phyloP scores from a whole-genome alignment of 2,329 filamentous ascomycete genomes.

The Sclerotinia nivalis region DNA sequence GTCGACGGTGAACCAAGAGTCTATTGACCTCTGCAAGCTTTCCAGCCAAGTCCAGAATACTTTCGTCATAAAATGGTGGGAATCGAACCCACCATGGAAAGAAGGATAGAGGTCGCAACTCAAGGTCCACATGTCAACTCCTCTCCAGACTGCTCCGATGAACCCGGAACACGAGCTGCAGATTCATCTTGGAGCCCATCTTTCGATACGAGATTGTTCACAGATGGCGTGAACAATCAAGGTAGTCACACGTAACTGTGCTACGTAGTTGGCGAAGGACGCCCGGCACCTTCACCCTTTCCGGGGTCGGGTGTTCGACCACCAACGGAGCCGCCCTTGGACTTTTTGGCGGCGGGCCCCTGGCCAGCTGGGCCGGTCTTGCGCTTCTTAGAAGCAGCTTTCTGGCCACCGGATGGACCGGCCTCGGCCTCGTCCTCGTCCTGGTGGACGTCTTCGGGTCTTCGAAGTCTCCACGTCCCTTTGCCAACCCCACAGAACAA shows the following conservation, averaged over 20 bases:
- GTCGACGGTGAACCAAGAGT: background rate
- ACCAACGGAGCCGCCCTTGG: background rate
- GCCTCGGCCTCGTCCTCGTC: background rate
- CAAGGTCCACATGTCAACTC: background rate
- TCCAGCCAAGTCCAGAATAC: background rate
- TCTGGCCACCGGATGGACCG: background rate
- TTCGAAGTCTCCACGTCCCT: no score
- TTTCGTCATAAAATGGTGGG: background rate
- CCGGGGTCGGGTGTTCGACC: background rate
- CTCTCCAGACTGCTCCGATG: background rate
- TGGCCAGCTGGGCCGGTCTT: background rate
- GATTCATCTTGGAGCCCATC: background rate
- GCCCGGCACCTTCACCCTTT: background rate
- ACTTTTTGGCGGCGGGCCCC: background rate
- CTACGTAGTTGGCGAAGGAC: background rate
- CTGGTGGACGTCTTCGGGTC: background rate
- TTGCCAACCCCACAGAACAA: no score
- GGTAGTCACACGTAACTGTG: no score
- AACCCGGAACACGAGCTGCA: background rate
- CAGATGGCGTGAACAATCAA: background rate
- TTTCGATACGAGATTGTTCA: background rate
- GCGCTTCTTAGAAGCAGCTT: background rate
- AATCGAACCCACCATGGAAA: background rate
- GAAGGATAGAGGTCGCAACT: background rate
- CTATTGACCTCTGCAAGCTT: background rate